Conservation (phyloP, 148 eudicot species). For the Spergularia bocconei region DNA sequence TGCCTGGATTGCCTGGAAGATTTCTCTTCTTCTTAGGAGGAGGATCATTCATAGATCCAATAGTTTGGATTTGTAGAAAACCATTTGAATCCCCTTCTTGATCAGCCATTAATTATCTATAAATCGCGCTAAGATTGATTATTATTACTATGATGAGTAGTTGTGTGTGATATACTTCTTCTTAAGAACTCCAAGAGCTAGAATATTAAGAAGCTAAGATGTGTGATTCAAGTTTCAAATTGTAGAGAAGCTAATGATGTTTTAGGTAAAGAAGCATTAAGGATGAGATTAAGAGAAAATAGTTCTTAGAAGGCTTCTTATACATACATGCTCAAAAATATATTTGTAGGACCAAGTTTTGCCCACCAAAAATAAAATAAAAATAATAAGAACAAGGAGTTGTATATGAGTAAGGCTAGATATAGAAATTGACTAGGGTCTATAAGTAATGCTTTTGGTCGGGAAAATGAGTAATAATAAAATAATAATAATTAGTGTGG, state of each 20-base stretch:
- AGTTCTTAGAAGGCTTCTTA: constrained; percentile 5
- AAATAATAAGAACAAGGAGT: background rate
- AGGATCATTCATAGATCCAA: constrained; percentile 42
- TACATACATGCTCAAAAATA: constrained; percentile 23
- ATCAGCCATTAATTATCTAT: constrained; percentile 39
- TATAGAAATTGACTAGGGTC: constrained; percentile 11
- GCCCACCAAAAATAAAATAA: background rate
- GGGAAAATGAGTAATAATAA: constrained; percentile 21
- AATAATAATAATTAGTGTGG: constrained; percentile 17
- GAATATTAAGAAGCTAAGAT: background rate
- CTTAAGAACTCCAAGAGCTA: background rate
- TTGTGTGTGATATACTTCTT: too few species aligned
- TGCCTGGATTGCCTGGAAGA: constrained; percentile 75
- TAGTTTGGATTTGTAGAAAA: constrained; percentile 33
- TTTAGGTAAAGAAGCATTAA: constrained; percentile 14
- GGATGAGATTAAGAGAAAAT: constrained; percentile 31
- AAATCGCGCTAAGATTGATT: background rate
- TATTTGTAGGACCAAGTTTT: constrained; percentile 1
- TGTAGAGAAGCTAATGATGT: background rate
- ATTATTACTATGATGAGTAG: too few species aligned
- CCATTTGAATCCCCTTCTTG: constrained; percentile 50
- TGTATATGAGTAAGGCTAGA: background rate
- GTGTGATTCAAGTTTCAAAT: constrained; percentile 12
- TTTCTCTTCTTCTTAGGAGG: constrained; percentile 78
- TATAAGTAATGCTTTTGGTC: constrained; percentile 28